phyloP scores from a whole-genome alignment of 495 filamentous ascomycete species.

The Annulohypoxylon moriforme region DNA sequence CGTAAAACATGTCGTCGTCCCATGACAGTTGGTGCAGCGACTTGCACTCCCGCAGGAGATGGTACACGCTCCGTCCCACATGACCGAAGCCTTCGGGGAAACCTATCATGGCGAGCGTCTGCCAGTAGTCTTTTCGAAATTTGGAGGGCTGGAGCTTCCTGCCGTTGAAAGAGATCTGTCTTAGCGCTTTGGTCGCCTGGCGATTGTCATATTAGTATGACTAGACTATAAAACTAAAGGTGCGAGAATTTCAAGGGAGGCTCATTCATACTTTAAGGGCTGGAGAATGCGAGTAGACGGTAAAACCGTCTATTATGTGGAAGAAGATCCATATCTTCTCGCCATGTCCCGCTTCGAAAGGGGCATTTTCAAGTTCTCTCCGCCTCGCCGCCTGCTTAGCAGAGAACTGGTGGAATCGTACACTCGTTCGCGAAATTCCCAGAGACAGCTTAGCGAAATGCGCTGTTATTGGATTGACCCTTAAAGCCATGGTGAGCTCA shows the following conservation, averaged over 20 bases:
- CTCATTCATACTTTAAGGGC: conserved; percentile 69
- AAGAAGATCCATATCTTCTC: conserved; percentile 83
- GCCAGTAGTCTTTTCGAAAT: conserved; percentile 92
- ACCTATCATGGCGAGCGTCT: conserved; percentile 78
- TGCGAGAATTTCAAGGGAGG: background rate
- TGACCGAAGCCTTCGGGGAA: conserved; percentile 67
- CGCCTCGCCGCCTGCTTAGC: conserved; percentile 4
- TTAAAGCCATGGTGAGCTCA: conserved; percentile 41
- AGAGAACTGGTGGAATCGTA: conserved; percentile 32
- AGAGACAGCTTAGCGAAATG: conserved; percentile 43
- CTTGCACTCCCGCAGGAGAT: conserved; percentile 84
- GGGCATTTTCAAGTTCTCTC: conserved; percentile 8
- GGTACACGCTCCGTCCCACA: conserved; percentile 79
- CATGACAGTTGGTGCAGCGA: conserved; percentile 74
- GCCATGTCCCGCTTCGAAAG: conserved; percentile 62
- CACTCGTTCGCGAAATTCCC: conserved; percentile 34
- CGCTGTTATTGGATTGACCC: conserved; percentile 39
- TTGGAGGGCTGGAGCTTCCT: conserved; percentile 85
- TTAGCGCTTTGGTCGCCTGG: conserved; percentile 57
- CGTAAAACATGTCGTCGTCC: conserved; percentile 64
- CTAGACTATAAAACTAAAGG: background rate
- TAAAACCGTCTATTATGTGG: conserved; percentile 82
- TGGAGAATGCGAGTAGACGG: conserved; percentile 81
- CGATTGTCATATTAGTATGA: background rate
- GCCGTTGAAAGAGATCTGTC: conserved; percentile 87